Conservation (phyloP, 192 early-diverging fungal species). For the Chytriomyces hyalinus region DNA sequence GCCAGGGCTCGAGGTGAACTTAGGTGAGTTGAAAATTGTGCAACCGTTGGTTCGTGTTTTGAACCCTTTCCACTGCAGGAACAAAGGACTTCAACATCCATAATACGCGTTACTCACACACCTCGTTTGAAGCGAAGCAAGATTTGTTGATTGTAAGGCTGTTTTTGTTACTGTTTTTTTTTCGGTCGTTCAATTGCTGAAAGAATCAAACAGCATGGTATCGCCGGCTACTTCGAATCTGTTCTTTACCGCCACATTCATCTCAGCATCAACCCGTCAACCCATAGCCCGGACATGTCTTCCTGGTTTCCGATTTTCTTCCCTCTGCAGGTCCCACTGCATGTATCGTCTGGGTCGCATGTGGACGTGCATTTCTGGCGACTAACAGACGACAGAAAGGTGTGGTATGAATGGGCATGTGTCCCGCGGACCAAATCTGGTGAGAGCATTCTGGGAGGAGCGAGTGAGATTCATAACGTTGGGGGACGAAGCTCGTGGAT, state of each 20-base stretch:
- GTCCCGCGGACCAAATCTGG: slow-evolving; percentile 33
- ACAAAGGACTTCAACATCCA: slow-evolving; percentile 71
- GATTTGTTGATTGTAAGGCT: slow-evolving; percentile 64
- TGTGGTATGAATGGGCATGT: slow-evolving; percentile 98
- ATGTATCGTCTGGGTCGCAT: slow-evolving; percentile 60
- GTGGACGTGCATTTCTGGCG: slow-evolving; percentile 88
- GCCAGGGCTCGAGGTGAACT: slow-evolving; percentile 11
- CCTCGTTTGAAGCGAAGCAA: slow-evolving; percentile 59
- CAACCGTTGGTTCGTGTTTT: neutral
- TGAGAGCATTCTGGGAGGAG: slow-evolving; percentile 35
- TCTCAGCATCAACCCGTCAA: slow-evolving; percentile 80
- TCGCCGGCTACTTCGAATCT: slow-evolving; percentile 97
- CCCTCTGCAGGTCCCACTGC: slow-evolving; percentile 81
- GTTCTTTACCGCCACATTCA: slow-evolving; percentile 84
- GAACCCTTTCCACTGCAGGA: slow-evolving; percentile 13
- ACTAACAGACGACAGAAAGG: slow-evolving; percentile 72
- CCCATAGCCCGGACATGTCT: slow-evolving; percentile 93
- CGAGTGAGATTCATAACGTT: slow-evolving; percentile 68
- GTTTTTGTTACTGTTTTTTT: slow-evolving; percentile 19
- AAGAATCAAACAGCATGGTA: slow-evolving; percentile 70
- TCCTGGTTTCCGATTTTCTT: slow-evolving; percentile 99
- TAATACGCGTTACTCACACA: slow-evolving; percentile 68
- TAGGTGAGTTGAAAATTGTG: no score
- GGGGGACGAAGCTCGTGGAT: slow-evolving; percentile 79
- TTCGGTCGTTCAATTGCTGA: slow-evolving; percentile 24